A percentile compares a stretch with the other conserved stretches of the same genome.
phyloP scores from a whole-genome alignment of 2,329 filamentous ascomycete genomes.

The Dactylellina sp. region DNA sequence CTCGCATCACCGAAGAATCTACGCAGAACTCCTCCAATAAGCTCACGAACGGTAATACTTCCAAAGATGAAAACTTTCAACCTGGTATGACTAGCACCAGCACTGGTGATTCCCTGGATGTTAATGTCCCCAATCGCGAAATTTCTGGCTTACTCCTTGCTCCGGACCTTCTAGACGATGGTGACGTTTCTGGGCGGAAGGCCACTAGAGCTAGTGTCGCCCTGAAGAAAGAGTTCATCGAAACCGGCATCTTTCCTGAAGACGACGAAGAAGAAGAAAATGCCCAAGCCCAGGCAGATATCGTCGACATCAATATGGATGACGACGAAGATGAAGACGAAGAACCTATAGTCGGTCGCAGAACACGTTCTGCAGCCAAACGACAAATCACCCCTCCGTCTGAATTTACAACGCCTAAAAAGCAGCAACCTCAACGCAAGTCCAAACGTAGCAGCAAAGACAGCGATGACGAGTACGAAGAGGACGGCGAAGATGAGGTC shows the following conservation, averaged over 20 bases:
- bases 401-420: slow-evolving; percentile 41
- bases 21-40: slow-evolving; percentile 50
- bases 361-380: slow-evolving; percentile 40
- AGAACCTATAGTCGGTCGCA: slow-evolving; percentile 30
- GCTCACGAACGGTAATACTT: slow-evolving; percentile 46
- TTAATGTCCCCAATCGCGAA: slow-evolving; percentile 20
- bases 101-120: slow-evolving; percentile 42
- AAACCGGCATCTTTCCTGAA: slow-evolving; percentile 64
- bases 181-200: slow-evolving; percentile 20
- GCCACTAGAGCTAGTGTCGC: slow-evolving; percentile 64
- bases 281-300: slow-evolving; percentile 57
- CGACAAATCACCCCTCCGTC: slow-evolving; percentile 41
- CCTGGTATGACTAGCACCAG: slow-evolving; percentile 52
- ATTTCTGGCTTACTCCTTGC: slow-evolving; percentile 47
- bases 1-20: slow-evolving; percentile 51
- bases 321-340: slow-evolving; percentile 63
- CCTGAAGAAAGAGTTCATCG: slow-evolving; percentile 70
- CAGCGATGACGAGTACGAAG: slow-evolving; percentile 56
- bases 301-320: slow-evolving; percentile 59
- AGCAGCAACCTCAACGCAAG: slow-evolving; percentile 46
- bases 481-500: slow-evolving; percentile 47
- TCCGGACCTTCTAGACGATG: slow-evolving; percentile 55
- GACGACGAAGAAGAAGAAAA: slow-evolving; percentile 59
- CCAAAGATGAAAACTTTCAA: slow-evolving; percentile 46
- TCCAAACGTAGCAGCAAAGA: slow-evolving; percentile 53